A percentile compares a stretch with the other conserved stretches of the same genome.
phyloP scores from a whole-genome alignment of 2,329 filamentous ascomycete species.

The Arthroderma sp. region DNA sequence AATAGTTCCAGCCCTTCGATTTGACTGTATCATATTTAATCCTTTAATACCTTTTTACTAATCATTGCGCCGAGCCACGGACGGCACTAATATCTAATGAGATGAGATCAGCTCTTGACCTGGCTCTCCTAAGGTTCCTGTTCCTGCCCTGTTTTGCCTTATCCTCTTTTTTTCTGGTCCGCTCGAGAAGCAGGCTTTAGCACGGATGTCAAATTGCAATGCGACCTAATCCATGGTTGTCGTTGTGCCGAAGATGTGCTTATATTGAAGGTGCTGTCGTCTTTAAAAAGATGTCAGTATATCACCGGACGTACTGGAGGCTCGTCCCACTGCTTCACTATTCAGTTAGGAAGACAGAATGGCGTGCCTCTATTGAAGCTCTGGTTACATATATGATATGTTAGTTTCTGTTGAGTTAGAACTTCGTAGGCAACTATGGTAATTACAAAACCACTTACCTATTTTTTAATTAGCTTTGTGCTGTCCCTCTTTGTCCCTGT shows the following conservation, averaged over 20 bases:
- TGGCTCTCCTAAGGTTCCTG: too few species aligned
- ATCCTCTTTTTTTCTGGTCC: neutral
- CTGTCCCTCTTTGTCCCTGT: too few species aligned
- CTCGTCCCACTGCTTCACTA: conserved; percentile 21
- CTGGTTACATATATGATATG: conserved; percentile 22
- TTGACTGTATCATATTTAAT: too few species aligned
- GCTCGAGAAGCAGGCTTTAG: conserved; percentile 32
- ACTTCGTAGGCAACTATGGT: too few species aligned
- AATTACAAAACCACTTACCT: too few species aligned
- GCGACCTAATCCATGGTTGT: conserved; percentile 61
- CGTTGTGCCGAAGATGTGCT: conserved; percentile 99
- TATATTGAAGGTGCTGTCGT: conserved; percentile 40
- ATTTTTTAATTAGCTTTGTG: too few species aligned
- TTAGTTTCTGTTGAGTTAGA: neutral
- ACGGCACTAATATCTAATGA: too few species aligned
- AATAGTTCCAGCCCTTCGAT: too few species aligned
- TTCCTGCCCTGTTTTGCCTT: neutral
- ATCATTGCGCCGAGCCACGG: too few species aligned
- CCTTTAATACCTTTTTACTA: too few species aligned
- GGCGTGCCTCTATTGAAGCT: conserved; percentile 34
- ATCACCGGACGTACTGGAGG: conserved; percentile 33
- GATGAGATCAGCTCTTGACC: too few species aligned
- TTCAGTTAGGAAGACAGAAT: conserved; percentile 11
- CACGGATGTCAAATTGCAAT: conserved; percentile 99
- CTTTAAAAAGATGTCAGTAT: conserved; percentile 9